A percentile compares a stretch with the other conserved stretches of the same genome.
Evolutionary conservation across 1,284 basidiomycete genomes (phyloP).

Genomic region (Heterobasidion annosum): DNA sequence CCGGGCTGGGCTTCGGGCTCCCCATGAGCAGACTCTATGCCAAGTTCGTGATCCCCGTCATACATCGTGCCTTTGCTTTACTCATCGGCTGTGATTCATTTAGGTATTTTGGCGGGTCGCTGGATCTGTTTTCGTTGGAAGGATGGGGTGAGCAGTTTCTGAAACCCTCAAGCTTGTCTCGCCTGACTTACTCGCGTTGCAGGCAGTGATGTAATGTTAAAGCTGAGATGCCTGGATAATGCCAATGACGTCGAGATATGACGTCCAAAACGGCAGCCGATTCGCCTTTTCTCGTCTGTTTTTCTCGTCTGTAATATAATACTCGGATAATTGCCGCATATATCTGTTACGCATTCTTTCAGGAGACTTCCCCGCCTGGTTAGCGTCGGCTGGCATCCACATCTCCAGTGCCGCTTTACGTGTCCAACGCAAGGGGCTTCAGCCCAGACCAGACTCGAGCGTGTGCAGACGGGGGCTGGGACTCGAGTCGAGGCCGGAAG

Average conservation of each 20-base stretch:
- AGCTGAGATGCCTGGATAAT: constrained; percentile 56
- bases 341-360: too few species aligned
- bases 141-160: constrained; percentile 57
- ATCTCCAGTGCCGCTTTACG: too few species aligned
- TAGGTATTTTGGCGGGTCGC: constrained; percentile 71
- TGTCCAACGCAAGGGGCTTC: too few species aligned
- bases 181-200: constrained; percentile 3
- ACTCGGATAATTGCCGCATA: too few species aligned
- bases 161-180: background rate
- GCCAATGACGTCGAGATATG: background rate
- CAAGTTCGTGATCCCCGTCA: constrained; percentile 27
- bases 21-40: constrained; percentile 83
- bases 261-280: background rate
- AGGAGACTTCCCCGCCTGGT: too few species aligned
- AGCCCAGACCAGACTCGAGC: too few species aligned
- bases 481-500: too few species aligned
- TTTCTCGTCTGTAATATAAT: too few species aligned
- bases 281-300: too few species aligned
- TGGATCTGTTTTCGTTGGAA: constrained; percentile 70
- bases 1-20: constrained; percentile 77
- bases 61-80: background rate
- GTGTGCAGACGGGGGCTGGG: too few species aligned
- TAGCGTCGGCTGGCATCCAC: too few species aligned
- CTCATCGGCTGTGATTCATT: background rate
- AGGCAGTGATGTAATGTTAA: constrained; percentile 74